Evolutionary conservation across 306 rosid genomes (phyloP), one percentile per base, ranked within the genome.

Genomic region (Amphicarpaea edgeworthii): DNA sequence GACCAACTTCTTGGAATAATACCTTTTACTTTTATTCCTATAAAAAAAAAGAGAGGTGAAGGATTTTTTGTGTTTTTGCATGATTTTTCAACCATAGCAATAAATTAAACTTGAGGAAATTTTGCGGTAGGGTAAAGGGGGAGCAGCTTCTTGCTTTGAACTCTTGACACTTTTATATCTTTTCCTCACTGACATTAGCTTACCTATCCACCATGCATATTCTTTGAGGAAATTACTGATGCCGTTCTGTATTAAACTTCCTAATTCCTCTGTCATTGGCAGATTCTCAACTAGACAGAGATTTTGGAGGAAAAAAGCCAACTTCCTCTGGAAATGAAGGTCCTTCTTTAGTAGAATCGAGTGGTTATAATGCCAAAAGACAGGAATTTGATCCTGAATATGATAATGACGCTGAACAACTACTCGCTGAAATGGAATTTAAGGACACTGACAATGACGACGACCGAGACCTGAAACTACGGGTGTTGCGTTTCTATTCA

Each of bases 401-500:
- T 71, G 99, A 95, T 78, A 92, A 95, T 24, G 98, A 95, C 19
- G 97, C 98, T 4, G 99, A 95, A 80, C 97, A 89, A 80, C 73
- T 95, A 53, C 83, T 95, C 6, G 97, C 98, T 32, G 97, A 95
- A 83, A 95, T 95, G 99, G 99, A 95, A 78, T 95, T 95, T 74
- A 95, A 92, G 91, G 96, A 95, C 30, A 71, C 86, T 37, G 99
- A 95, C 75, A 79, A 72, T 16, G 97, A 88, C 57, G 99, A 95
- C 0, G 99, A 95, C 81, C 92, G 90, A 57, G 98, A 95, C 66
- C 83, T 95, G 77, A 92, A 95, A 80, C 70, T 92, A 66, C 89
- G 93, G 59, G 90, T 95, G 59, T 68, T 95, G 79, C 93, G 86
- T 30, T 85, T 90, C 62, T 95, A 90, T 89, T 73, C 85, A 16